Conservation (phyloP, 345 rosid genomes). For the Mercurialis annua region DNA sequence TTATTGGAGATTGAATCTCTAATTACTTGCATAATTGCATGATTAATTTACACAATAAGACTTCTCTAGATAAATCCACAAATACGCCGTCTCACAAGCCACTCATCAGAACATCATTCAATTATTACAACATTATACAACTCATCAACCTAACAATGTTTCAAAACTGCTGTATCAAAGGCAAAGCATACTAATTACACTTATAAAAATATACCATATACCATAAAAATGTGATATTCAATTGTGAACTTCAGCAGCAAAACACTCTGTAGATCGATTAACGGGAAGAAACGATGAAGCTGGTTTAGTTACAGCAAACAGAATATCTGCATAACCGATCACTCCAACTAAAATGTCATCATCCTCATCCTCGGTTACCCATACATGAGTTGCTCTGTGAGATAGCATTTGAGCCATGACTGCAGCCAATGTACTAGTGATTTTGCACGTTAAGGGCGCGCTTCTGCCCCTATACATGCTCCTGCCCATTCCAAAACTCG, state of each 20-base stretch:
- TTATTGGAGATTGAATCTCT: too few relatives aligned
- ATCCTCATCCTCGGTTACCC: constrained; percentile 80
- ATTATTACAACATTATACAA: not conserved
- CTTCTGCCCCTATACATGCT: constrained; percentile 95
- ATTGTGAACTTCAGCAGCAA: constrained; percentile 45
- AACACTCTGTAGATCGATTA: constrained; percentile 37
- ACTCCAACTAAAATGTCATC: constrained; percentile 85
- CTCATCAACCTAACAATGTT: constrained; percentile 8
- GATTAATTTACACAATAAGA: not conserved
- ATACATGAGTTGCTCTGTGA: constrained; percentile 88
- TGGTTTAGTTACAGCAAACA: constrained; percentile 73
- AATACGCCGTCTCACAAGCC: not conserved
- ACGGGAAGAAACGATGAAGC: constrained; percentile 40
- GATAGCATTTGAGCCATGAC: constrained; percentile 99
- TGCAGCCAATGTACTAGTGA: constrained; percentile 80
- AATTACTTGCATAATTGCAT: too few relatives aligned
- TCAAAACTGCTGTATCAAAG: not conserved
- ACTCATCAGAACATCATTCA: not conserved
- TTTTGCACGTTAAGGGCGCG: constrained; percentile 87
- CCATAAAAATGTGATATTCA: constrained; percentile 25
- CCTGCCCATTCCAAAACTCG: constrained; percentile 54
- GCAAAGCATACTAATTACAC: not conserved
- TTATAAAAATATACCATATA: not conserved
- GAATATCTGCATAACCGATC: constrained; percentile 79
- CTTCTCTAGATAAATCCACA: not conserved